Evolutionary conservation across 306 rosid species (phyloP).

Genomic region (Medicago arabica): DNA sequence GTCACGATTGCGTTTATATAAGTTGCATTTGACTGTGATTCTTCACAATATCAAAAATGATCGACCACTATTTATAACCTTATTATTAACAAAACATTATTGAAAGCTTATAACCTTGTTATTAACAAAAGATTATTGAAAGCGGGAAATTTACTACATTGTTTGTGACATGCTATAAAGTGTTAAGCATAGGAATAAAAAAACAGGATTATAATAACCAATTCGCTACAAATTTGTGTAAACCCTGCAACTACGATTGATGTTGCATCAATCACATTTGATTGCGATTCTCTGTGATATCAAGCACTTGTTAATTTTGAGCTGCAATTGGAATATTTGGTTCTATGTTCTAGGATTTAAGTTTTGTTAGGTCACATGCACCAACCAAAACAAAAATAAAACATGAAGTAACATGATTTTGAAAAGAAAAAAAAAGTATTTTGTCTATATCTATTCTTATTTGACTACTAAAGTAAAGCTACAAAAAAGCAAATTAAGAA

Average conservation of each 20-base stretch:
- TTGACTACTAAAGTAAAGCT: slow-evolving; percentile 55
- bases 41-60: background rate
- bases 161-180: background rate
- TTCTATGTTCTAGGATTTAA: slow-evolving; percentile 30
- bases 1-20: background rate
- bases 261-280: background rate
- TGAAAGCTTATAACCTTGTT: background rate
- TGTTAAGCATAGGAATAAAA: background rate
- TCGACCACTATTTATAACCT: no score
- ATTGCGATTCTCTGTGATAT: background rate
- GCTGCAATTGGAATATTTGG: slow-evolving; percentile 42
- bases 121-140: background rate
- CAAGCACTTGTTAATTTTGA: background rate
- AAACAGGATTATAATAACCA: background rate
- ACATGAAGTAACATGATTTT: slow-evolving; percentile 25
- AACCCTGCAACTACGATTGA: background rate
- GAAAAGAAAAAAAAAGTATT: slow-evolving; percentile 29
- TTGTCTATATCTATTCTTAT: slow-evolving; percentile 38
- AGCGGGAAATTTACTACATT: background rate
- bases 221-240: background rate
- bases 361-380: slow-evolving; percentile 33
- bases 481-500: slow-evolving; percentile 45
- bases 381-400: slow-evolving; percentile 19
- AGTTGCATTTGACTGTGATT: background rate
- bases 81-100: background rate